Evolutionary conservation across 345 rosid genomes (phyloP), one percentile per base, ranked within the genome.

Genomic region (Sonneratia caseolaris): DNA sequence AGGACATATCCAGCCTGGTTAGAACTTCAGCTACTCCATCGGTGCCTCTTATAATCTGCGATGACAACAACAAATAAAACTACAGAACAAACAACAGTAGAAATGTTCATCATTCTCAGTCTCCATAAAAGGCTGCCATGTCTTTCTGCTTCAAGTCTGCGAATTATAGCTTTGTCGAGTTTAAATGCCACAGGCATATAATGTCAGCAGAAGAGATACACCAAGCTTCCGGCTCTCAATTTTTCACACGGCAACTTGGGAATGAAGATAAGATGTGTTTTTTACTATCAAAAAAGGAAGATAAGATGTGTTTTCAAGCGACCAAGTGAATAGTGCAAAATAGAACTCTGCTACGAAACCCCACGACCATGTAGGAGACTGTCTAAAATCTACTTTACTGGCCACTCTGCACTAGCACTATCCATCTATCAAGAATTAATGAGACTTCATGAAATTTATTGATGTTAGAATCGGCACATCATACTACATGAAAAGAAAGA

Each of bases 21-120:
- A 42, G 45, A 42, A 42, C 45, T 42, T 42, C 10, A 42, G 10
- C 45, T 9, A 84, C 71, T 80, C 98, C 98, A 21, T 84, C 70
- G 7, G 86, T 75, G 80, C 86, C 89, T 74, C 98, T 86, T 51
- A 86, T 81, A 75, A 93, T 88, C 98, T 93, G 86, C 71, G 3
- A 64, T 78, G 22, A 7, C 76, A 59, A 40, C 71, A 48, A 24
- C 65, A 18, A 71, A 72, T 19, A 32, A 55, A 68, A 53, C 37
- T 65, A 43, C 22, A 32, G 57, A 4, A 42, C 45, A 42, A 9
- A 27, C 32, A 9, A 24, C 9, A 19, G n/a, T 6, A 15, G 21
- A 16, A 24, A 42, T 45, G 49, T 45, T 49, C 16, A 49, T 49
- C 21, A 49, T 49, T 49, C 56, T 16, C 56, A 49, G 4, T 56